Percentiles rank a stretch among this genome's conserved stretches.
phyloP scores from a whole-genome alignment of 352 stramenopile genomes.

The Phytophthora sp. region DNA sequence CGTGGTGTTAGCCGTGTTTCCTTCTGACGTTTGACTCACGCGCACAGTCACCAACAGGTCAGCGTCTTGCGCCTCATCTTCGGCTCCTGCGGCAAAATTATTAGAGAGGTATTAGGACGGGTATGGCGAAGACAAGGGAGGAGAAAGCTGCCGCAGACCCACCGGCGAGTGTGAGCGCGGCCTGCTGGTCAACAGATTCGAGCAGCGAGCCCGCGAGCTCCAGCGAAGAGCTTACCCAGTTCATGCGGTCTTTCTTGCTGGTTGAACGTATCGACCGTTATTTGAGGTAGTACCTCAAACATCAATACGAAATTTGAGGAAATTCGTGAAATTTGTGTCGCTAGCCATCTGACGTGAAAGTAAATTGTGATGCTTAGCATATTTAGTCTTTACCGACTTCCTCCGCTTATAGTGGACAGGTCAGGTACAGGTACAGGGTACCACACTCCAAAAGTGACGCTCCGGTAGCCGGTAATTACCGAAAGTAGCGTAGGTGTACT shows the following conservation, averaged over 20 bases:
- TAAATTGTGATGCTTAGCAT: no score
- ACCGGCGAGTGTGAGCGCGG: constrained; percentile 71
- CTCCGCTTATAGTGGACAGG: no score
- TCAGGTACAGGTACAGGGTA: no score
- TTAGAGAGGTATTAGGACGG: constrained; percentile 6
- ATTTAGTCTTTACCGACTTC: no score
- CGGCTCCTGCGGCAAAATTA: constrained; percentile 13
- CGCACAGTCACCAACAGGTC: constrained; percentile 37
- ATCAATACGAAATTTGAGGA: no score
- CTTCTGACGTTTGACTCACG: constrained; percentile 22
- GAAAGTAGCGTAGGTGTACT: no score
- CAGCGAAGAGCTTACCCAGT: constrained; percentile 87
- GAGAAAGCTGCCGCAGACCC: background rate
- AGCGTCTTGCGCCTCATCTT: constrained; percentile 33
- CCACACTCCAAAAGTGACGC: no score
- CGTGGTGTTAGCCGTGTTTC: constrained; percentile 9
- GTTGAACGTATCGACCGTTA: no score
- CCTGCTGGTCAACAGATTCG: constrained; percentile 87
- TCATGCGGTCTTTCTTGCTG: constrained; percentile 45
- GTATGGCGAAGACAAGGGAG: background rate
- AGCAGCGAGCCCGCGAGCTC: constrained; percentile 81
- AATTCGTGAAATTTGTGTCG: background rate
- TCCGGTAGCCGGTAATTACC: no score
- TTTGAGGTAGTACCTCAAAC: constrained; percentile 9
- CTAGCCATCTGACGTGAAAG: no score